These are phyloP conservation scores for Chaetomium sp. DNA, from an alignment of 2,329 filamentous ascomycete genomes.

Conservation along the genomic window DNA sequence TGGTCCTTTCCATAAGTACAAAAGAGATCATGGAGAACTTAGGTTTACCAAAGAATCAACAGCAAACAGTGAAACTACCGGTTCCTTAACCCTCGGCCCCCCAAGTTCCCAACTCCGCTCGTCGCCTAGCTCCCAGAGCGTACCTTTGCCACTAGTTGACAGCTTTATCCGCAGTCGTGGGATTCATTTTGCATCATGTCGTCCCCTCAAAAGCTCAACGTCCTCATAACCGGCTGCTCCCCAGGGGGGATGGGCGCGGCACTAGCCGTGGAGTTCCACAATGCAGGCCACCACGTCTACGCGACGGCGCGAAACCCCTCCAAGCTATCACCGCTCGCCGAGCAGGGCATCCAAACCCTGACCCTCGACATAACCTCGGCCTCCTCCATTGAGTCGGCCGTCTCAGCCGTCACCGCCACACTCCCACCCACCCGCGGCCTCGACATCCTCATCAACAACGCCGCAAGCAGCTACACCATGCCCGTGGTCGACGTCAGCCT, in stretches of 20 bases:
- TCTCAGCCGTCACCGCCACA: conserved; percentile 38
- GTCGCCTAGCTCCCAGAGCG: not conserved
- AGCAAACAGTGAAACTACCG: not conserved
- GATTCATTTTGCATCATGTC: not conserved
- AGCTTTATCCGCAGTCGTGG: not conserved
- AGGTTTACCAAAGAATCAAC: not conserved
- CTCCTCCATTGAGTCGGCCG: conserved; percentile 40
- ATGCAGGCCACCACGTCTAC: conserved; percentile 44
- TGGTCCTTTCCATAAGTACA: not conserved
- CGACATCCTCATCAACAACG: conserved; percentile 50
- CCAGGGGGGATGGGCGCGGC: conserved; percentile 39
- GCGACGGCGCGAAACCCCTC: conserved; percentile 44
- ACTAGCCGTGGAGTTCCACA: conserved; percentile 45
- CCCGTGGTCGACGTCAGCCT: conserved; percentile 42
- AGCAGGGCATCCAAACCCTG: conserved; percentile 43
- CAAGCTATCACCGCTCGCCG: conserved; percentile 40
- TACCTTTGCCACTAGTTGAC: not conserved
- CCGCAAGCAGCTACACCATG: conserved; percentile 40
- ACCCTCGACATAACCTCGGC: conserved; percentile 46
- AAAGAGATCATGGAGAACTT: not conserved
- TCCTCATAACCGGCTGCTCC: conserved; percentile 17
- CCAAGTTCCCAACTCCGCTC: not conserved
- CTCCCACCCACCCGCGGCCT: conserved; percentile 42
- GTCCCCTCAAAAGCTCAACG: conserved; percentile 1
- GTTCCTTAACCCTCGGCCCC: no score